Conservation (phyloP, 768 basidiomycete genomes). For the Fistulinella prunicolor region DNA sequence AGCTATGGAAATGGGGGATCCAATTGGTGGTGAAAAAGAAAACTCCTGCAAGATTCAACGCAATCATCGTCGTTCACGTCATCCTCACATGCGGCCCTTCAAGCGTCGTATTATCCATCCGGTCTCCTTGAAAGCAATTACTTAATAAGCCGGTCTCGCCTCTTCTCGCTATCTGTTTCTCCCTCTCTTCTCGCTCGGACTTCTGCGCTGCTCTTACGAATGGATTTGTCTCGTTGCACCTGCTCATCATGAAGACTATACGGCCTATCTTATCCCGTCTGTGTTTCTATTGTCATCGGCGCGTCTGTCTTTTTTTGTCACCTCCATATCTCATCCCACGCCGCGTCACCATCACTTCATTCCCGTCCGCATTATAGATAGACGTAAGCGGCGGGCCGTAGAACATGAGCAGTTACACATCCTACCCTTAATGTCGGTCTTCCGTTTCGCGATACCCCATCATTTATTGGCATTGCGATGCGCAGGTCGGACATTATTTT, state of each 20-base stretch:
- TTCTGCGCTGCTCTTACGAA: conserved; percentile 63
- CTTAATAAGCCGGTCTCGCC: conserved; percentile 16
- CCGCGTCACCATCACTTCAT: conserved; percentile 28
- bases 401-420: conserved; percentile 44
- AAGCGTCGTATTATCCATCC: conserved; percentile 18
- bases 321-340: conserved; percentile 6
- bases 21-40: conserved; percentile 48
- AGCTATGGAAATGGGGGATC: conserved; percentile 33
- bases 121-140: conserved; percentile 24
- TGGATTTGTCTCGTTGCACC: conserved; percentile 55
- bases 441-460: conserved; percentile 54
- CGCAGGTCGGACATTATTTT: conserved; percentile 46
- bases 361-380: conserved; percentile 37
- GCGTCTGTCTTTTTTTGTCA: conserved; percentile 22
- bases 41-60: conserved; percentile 6
- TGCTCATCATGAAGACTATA: conserved; percentile 45
- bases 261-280: conserved; percentile 42
- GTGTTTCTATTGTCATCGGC: conserved; percentile 36
- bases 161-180: conserved; percentile 26
- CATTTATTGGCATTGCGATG: conserved; percentile 43
- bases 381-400: conserved; percentile 44
- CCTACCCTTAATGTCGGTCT: conserved; percentile 40
- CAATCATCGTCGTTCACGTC: conserved; percentile 10
- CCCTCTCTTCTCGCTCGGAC: conserved; percentile 38
- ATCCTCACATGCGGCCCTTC: conserved; percentile 8